Conservation (phyloP, 805 yeast species). For the Candida odintsovae region DNA sequence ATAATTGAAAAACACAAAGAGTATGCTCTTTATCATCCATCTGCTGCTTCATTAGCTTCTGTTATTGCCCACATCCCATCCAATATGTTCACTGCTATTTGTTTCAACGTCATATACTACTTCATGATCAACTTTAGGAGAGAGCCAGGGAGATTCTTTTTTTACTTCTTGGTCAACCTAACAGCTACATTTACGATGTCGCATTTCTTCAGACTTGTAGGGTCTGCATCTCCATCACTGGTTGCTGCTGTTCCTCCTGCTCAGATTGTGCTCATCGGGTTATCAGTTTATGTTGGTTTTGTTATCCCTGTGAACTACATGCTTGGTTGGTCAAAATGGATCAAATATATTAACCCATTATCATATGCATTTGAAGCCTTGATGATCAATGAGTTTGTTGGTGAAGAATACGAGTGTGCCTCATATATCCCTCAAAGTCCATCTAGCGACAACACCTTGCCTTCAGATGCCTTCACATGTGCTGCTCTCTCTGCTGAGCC, state of each 20-base stretch:
- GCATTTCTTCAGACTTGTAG: constrained; percentile 44
- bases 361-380: constrained; percentile 51
- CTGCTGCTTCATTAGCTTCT: constrained; percentile 64
- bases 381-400: constrained; percentile 48
- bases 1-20: constrained; percentile 65
- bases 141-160: constrained; percentile 49
- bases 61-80: constrained; percentile 57
- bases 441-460: constrained; percentile 15
- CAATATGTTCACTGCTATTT: constrained; percentile 39
- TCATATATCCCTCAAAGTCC: constrained; percentile 36
- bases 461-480: constrained; percentile 38
- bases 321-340: constrained; percentile 61
- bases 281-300: constrained; percentile 47
- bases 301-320: constrained; percentile 46
- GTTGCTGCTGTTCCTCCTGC: constrained; percentile 53
- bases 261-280: constrained; percentile 36
- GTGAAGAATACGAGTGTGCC: constrained; percentile 38
- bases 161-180: constrained; percentile 36
- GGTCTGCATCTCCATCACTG: constrained; percentile 38
- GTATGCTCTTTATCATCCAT: constrained; percentile 66
- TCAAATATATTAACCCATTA: constrained; percentile 48
- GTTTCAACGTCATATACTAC: constrained; percentile 43
- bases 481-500: constrained; percentile 48
- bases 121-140: constrained; percentile 48
- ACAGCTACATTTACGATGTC: constrained; percentile 44